Percentiles rank a stretch among this genome's conserved stretches.
phyloP scores from a whole-genome alignment of 2,329 filamentous ascomycete species.

The Davidsoniella australis region DNA sequence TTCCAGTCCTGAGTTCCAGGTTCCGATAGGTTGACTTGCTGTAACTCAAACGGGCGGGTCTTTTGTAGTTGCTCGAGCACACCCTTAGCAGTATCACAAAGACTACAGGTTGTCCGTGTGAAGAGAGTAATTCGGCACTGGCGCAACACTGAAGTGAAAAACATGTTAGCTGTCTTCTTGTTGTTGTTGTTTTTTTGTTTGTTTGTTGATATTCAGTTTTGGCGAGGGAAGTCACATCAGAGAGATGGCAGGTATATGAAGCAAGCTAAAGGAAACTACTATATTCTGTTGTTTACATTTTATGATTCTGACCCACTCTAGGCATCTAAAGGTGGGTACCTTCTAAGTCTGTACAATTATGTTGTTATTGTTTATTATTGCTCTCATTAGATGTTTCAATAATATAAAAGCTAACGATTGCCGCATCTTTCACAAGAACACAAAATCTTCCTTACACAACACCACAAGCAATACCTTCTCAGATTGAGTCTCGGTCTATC shows the following conservation, averaged over 20 bases:
- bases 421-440: too few species aligned
- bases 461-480: too few species aligned
- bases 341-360: neutral
- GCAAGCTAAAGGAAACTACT: too few species aligned
- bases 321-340: neutral
- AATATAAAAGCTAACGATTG: too few species aligned
- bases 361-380: too few species aligned
- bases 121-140: conserved; percentile 58
- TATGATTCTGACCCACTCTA: neutral
- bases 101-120: conserved; percentile 51
- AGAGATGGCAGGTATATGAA: too few species aligned
- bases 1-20: conserved; percentile 48
- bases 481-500: too few species aligned
- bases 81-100: conserved; percentile 51
- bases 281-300: neutral
- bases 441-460: too few species aligned
- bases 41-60: conserved; percentile 46
- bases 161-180: conserved; percentile 25
- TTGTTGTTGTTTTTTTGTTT: neutral
- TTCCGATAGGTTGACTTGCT: conserved; percentile 53
- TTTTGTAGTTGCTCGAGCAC: conserved; percentile 35
- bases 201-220: neutral
- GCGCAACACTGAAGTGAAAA: conserved; percentile 30
- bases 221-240: neutral
- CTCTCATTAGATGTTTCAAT: too few species aligned